A percentile compares a stretch with the other conserved stretches of the same genome.
Evolutionary conservation across 208 protist genomes (phyloP).

Genomic region (Giardia muris): DNA sequence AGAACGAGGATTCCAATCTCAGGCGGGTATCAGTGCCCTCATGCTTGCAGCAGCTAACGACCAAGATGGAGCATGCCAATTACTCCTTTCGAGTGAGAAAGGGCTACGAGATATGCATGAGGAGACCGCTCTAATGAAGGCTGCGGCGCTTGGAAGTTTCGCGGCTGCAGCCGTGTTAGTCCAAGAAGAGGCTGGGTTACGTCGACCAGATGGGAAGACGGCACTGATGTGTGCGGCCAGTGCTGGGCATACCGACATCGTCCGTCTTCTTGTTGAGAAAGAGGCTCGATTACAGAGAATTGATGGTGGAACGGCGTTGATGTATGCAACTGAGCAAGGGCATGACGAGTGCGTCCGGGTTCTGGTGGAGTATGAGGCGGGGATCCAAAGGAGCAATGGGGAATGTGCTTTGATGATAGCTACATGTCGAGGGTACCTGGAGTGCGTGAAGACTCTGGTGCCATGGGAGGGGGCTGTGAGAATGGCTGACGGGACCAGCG

Average conservation of each 20-base stretch:
- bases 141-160: not conserved
- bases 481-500: not conserved
- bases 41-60: not conserved
- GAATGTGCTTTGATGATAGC: not conserved
- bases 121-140: not conserved
- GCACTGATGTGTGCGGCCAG: slow-evolving; percentile 10
- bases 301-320: not conserved
- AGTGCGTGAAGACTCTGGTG: not conserved
- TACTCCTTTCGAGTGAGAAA: not conserved
- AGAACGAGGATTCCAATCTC: not conserved
- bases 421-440: not conserved
- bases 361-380: not conserved
- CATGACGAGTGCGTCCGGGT: not conserved
- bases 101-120: not conserved
- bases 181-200: not conserved
- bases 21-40: not conserved
- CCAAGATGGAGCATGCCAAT: not conserved
- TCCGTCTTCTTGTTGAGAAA: not conserved
- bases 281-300: not conserved
- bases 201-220: not conserved
- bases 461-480: not conserved
- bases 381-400: not conserved
- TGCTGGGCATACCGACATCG: not conserved
- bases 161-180: not conserved
- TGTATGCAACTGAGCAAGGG: not conserved